These are phyloP conservation scores for Candida sojae DNA, from an alignment of 1,139 yeast species.

Conservation along the genomic window DNA sequence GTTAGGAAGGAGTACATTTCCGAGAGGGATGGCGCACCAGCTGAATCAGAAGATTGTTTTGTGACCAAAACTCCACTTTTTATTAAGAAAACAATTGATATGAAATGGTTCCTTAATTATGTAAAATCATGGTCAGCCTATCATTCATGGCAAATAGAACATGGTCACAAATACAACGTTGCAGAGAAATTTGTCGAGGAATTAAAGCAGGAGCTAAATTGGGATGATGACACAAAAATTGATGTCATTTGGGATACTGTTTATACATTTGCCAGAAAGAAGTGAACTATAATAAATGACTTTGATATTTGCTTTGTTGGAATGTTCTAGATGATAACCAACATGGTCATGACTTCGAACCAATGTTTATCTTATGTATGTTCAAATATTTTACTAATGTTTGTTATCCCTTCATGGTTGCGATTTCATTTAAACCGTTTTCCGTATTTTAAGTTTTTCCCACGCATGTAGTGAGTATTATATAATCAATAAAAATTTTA, in stretches of 20 bases:
- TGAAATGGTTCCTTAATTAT: constrained; percentile 49
- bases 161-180: constrained; percentile 33
- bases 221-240: constrained; percentile 46
- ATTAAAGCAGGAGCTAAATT: constrained; percentile 38
- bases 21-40: constrained; percentile 24
- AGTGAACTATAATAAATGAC: background rate
- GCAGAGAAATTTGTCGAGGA: constrained; percentile 46
- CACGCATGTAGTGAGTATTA: too few species aligned
- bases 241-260: constrained; percentile 63
- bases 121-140: constrained; percentile 71
- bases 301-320: background rate
- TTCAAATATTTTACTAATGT: background rate
- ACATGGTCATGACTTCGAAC: background rate
- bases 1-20: constrained; percentile 40
- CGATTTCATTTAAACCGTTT: background rate
- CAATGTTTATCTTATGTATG: background rate
- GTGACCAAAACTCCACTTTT: constrained; percentile 31
- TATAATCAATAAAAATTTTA: too few species aligned
- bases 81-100: constrained; percentile 41
- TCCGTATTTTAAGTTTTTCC: too few species aligned
- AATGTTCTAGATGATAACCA: background rate
- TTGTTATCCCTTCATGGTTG: background rate
- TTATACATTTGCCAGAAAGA: constrained; percentile 44
- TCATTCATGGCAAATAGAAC: constrained; percentile 60
- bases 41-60: constrained; percentile 9